A percentile compares a stretch with the other conserved stretches of the same genome.
Conservation (phyloP, 768 basidiomycete genomes). For the Hypholoma sublateritium region DNA sequence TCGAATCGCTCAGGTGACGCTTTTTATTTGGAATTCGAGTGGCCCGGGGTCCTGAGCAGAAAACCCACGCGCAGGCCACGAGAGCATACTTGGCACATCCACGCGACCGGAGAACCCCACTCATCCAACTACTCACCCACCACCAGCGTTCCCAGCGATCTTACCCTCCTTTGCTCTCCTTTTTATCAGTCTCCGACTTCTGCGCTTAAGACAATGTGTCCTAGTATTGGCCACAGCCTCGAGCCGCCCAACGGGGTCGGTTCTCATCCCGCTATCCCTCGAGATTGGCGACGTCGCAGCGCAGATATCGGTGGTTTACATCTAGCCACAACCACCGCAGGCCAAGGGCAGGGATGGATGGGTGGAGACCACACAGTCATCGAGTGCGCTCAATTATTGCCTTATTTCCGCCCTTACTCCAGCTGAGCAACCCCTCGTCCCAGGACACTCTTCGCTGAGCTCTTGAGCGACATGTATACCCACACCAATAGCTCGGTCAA, state of each 20-base stretch:
- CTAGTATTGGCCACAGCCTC: constrained; percentile 4
- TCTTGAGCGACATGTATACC: constrained; percentile 81
- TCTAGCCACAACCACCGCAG: constrained; percentile 65
- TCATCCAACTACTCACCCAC: constrained; percentile 14
- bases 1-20: constrained; percentile 36
- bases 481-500: constrained; percentile 76
- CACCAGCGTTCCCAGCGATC: constrained; percentile 6
- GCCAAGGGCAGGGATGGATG: constrained; percentile 72
- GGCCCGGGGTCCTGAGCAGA: constrained; percentile 19
- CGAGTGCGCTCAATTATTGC: constrained; percentile 41
- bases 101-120: constrained; percentile 38
- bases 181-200: neutral
- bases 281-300: constrained; percentile 54
- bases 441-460: constrained; percentile 72
- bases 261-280: constrained; percentile 12
- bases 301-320: constrained; percentile 90
- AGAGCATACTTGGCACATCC: constrained; percentile 37
- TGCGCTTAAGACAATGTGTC: constrained; percentile 13
- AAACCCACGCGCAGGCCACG: constrained; percentile 46
- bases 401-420: neutral
- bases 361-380: constrained; percentile 46
- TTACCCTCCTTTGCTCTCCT: constrained; percentile 12
- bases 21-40: constrained; percentile 19
- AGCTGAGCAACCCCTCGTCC: neutral
- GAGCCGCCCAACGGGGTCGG: constrained; percentile 1